These are phyloP conservation scores for Backusella tarrabulga DNA, from an alignment of 192 early-diverging fungal species.

Conservation along the genomic window DNA sequence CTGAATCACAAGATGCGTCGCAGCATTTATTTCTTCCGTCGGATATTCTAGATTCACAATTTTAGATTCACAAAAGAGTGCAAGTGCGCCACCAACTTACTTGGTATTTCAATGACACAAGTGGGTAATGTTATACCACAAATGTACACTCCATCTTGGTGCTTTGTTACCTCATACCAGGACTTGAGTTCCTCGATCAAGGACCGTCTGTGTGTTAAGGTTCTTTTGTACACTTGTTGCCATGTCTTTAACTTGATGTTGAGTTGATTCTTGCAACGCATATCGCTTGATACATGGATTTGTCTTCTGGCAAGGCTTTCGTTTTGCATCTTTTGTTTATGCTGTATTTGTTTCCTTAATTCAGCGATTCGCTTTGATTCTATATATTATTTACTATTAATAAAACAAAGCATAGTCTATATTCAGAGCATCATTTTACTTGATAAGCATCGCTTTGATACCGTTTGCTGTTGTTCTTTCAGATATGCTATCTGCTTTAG, in stretches of 20 bases:
- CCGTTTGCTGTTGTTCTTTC: not conserved
- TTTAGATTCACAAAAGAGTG: too few species aligned
- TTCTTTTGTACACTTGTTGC: slow-evolving; percentile 40
- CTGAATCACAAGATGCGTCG: slow-evolving; percentile 53
- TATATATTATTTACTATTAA: not conserved
- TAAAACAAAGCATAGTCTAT: not conserved
- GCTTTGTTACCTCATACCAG: slow-evolving; percentile 50
- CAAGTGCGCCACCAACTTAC: slow-evolving; percentile 8
- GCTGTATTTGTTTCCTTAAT: slow-evolving; percentile 7
- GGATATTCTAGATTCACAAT: slow-evolving; percentile 15
- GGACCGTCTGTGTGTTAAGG: slow-evolving; percentile 42
- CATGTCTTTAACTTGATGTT: slow-evolving; percentile 19
- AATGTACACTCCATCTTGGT: slow-evolving; percentile 10
- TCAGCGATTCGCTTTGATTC: not conserved
- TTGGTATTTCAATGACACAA: slow-evolving; percentile 28
- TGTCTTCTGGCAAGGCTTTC: not conserved
- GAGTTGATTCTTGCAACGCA: not conserved
- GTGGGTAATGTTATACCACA: slow-evolving; percentile 23
- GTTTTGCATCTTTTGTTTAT: not conserved
- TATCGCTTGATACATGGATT: not conserved
- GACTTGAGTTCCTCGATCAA: slow-evolving; percentile 49
- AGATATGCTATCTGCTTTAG: not conserved
- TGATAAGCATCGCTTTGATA: not conserved
- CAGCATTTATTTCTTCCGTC: slow-evolving; percentile 52
- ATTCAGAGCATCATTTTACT: slow-evolving; percentile 8